These are phyloP conservation scores for Malus sieversii DNA, from an alignment of 306 rosid species.

Conservation along the genomic window DNA sequence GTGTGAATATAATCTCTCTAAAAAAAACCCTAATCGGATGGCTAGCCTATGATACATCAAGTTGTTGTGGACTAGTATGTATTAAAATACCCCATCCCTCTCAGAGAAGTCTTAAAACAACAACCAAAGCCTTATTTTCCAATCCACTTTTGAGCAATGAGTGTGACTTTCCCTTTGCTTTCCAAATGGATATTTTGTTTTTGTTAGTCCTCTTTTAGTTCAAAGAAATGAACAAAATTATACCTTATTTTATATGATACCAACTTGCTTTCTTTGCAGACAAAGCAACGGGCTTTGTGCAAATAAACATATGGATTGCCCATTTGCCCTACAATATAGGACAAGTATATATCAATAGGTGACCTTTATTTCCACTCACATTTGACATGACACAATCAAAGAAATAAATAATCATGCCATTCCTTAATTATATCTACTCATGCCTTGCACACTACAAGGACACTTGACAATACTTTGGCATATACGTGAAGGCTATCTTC, in stretches of 20 bases:
- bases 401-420: background rate
- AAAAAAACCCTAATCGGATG: background rate
- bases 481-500: background rate
- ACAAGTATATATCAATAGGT: background rate
- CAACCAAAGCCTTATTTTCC: background rate
- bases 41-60: background rate
- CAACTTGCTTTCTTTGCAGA: conserved; percentile 38
- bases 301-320: background rate
- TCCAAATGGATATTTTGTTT: background rate
- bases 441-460: background rate
- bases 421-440: background rate
- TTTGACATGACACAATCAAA: background rate
- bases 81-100: background rate
- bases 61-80: background rate
- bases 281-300: conserved; percentile 25
- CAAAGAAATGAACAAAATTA: conserved; percentile 21
- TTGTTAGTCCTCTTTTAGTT: background rate
- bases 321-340: background rate
- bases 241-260: background rate
- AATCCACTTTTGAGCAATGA: background rate
- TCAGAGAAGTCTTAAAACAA: background rate
- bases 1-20: too few relatives aligned
- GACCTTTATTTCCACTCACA: background rate
- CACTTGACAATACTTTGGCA: background rate
- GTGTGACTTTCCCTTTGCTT: background rate